Evolutionary conservation across 352 stramenopile genomes (phyloP).

Genomic region (Phytophthora cactorum): DNA sequence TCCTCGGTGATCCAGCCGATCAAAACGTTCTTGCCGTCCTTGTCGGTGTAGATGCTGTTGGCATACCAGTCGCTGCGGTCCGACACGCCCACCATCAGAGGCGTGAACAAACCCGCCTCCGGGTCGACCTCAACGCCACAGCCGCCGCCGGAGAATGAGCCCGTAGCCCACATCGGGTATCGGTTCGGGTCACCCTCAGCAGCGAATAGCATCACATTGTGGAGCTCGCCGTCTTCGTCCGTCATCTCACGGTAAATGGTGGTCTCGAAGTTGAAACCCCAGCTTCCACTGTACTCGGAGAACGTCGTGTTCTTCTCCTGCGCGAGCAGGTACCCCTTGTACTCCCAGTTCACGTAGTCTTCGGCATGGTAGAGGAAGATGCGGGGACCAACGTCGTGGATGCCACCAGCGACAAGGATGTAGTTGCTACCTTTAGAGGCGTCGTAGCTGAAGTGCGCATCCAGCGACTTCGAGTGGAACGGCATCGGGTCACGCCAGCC

Average conservation of each 20-base stretch:
- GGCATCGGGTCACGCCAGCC: conserved; percentile 70
- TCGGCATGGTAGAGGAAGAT: conserved; percentile 75
- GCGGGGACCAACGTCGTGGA: conserved; percentile 58
- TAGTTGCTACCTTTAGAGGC: conserved; percentile 52
- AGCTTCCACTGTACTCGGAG: conserved; percentile 60
- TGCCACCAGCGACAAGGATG: conserved; percentile 63
- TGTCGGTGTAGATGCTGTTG: conserved; percentile 70
- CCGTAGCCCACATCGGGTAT: conserved; percentile 71
- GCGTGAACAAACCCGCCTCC: conserved; percentile 48
- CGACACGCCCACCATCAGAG: conserved; percentile 66
- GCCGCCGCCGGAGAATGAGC: conserved; percentile 34
- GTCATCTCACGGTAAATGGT: conserved; percentile 65
- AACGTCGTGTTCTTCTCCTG: conserved; percentile 72
- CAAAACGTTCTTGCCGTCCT: conserved; percentile 60
- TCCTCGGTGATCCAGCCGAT: conserved; percentile 73
- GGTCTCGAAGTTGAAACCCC: conserved; percentile 74
- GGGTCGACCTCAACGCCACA: conserved; percentile 27
- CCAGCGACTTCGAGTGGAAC: conserved; percentile 66
- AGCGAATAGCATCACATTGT: conserved; percentile 76
- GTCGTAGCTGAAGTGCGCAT: conserved; percentile 42
- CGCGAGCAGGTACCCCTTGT: conserved; percentile 66
- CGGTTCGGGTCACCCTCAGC: conserved; percentile 55
- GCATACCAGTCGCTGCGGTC: conserved; percentile 76
- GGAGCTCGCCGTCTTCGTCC: conserved; percentile 58
- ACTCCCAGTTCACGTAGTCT: conserved; percentile 66